Evolutionary conservation across 306 rosid genomes (phyloP).

Genomic region (Quercus dentata): DNA sequence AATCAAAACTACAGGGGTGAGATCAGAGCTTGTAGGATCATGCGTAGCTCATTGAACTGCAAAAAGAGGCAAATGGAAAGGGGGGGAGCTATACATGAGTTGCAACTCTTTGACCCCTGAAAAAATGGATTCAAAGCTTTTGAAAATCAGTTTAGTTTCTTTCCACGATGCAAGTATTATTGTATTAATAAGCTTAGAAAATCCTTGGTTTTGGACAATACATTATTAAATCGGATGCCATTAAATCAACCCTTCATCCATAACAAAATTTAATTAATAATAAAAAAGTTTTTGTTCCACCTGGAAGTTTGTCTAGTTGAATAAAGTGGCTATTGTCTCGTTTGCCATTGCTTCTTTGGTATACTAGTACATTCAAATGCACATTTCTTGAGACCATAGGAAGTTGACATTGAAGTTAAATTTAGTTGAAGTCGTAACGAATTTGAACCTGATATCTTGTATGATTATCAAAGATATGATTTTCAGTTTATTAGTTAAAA

Average conservation of each 20-base stretch:
- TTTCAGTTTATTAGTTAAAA: background rate
- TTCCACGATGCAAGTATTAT: too few species aligned
- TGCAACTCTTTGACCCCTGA: too few species aligned
- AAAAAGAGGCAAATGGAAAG: too few species aligned
- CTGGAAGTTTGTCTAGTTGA: slow-evolving; percentile 63
- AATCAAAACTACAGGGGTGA: too few species aligned
- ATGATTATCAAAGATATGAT: background rate
- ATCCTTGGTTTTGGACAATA: too few species aligned
- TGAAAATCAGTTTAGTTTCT: too few species aligned
- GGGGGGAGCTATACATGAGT: too few species aligned
- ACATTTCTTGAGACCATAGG: slow-evolving; percentile 78
- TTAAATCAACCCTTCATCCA: background rate
- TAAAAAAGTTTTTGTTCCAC: slow-evolving; percentile 57
- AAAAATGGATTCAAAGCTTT: too few species aligned
- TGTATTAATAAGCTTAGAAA: too few species aligned
- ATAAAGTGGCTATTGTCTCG: slow-evolving; percentile 26
- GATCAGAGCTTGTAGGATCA: too few species aligned
- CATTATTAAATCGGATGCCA: slow-evolving; percentile 30
- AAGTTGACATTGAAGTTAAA: slow-evolving; percentile 36
- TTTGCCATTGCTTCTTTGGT: slow-evolving; percentile 35
- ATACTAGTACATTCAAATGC: slow-evolving; percentile 65
- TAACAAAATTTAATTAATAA: slow-evolving; percentile 45
- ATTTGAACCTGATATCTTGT: background rate
- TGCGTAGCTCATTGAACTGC: too few species aligned
- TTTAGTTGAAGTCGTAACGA: slow-evolving; percentile 2